Conservation (phyloP, 1,139 yeast species). For the Yamadazyma taylorii region DNA sequence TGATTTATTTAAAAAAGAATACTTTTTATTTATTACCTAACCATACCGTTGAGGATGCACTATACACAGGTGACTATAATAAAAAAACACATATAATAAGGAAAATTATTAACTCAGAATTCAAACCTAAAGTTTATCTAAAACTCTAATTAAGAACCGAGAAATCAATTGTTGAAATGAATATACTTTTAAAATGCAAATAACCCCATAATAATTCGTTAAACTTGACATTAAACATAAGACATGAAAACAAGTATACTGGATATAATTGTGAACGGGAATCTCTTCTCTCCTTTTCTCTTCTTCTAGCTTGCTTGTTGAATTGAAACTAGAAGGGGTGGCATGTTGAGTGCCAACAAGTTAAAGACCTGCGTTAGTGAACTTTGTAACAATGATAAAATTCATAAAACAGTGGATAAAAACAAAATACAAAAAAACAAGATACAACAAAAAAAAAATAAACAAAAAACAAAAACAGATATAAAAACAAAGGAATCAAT, state of each 20-base stretch:
- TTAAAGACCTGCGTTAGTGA: slow-evolving; percentile 30
- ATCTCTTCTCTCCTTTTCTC: too few relatives aligned
- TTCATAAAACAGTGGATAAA: slow-evolving; percentile 1
- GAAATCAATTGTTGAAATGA: slow-evolving; percentile 17
- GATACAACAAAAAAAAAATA: slow-evolving; percentile 5
- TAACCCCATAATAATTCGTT: slow-evolving; percentile 9
- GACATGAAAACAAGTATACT: slow-evolving; percentile 2
- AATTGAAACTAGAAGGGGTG: slow-evolving; percentile 14
- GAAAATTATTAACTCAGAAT: slow-evolving; percentile 5
- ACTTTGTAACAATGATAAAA: slow-evolving; percentile 13
- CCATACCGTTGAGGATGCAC: slow-evolving; percentile 26
- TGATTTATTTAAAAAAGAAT: too few relatives aligned
- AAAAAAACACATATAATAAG: slow-evolving; percentile 9
- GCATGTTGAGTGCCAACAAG: slow-evolving; percentile 20
- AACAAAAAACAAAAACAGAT: slow-evolving; percentile 3
- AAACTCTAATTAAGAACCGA: slow-evolving; percentile 4
- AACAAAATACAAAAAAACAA: slow-evolving; percentile 8
- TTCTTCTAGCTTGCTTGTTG: slow-evolving; percentile 14
- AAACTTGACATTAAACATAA: slow-evolving; percentile 4
- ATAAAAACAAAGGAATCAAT: neutral
- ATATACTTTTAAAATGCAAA: slow-evolving; percentile 13
- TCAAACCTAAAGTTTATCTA: slow-evolving; percentile 2
- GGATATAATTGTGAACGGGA: slow-evolving; percentile 3
- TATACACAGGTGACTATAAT: slow-evolving; percentile 27
- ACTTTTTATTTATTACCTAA: slow-evolving; percentile 1